Conservation (phyloP, 2,329 filamentous ascomycete genomes). For the Fusarium sp. region DNA sequence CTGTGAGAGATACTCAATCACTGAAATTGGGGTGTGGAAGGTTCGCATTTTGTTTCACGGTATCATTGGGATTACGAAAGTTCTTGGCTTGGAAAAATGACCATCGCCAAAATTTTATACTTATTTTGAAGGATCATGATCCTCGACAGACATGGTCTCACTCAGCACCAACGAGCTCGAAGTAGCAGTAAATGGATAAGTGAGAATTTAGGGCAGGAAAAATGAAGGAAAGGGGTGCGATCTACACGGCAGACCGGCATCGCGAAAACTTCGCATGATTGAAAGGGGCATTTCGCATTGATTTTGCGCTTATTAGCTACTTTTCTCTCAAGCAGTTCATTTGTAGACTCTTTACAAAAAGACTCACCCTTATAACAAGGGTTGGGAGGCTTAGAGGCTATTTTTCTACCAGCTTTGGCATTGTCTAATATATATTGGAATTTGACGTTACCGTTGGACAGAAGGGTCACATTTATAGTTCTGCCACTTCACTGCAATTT, state of each 20-base stretch:
- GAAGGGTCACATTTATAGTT: background rate
- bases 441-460: too few species aligned
- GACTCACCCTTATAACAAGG: too few species aligned
- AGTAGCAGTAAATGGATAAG: background rate
- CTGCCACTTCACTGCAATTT: background rate
- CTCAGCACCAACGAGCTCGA: background rate
- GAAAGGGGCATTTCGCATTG: background rate
- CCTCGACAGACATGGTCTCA: background rate
- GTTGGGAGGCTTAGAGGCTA: too few species aligned
- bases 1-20: background rate
- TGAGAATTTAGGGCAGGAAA: background rate
- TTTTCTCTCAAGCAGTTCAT: too few species aligned
- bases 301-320: too few species aligned
- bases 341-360: too few species aligned
- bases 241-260: slow-evolving; percentile 2
- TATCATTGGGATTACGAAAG: too few species aligned
- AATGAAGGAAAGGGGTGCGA: background rate
- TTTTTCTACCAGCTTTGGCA: too few species aligned
- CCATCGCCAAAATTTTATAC: accelerated
- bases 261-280: background rate
- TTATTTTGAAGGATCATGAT: too few species aligned
- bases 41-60: background rate
- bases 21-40: slow-evolving; percentile 5
- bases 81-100: accelerated
- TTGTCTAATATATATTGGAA: background rate